A percentile compares a stretch with the other conserved stretches of the same genome.
Evolutionary conservation across 2,329 filamentous ascomycete species (phyloP).

Genomic region (Beauveria medogensis): DNA sequence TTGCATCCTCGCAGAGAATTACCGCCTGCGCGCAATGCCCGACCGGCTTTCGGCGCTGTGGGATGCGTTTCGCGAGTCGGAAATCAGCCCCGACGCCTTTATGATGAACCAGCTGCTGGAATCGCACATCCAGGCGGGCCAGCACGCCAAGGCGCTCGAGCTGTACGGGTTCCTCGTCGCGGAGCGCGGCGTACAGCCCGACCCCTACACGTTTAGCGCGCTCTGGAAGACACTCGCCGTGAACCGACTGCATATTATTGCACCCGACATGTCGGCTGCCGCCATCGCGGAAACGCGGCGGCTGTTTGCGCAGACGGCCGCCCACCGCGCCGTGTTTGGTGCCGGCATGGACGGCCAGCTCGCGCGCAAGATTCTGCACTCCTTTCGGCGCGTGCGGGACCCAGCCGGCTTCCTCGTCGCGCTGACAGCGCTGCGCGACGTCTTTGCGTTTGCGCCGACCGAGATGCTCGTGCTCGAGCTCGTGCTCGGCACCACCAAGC

Average conservation of each 20-base stretch:
- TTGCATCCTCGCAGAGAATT: conserved; percentile 64
- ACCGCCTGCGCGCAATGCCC: conserved; percentile 53
- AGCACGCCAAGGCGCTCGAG: conserved; percentile 43
- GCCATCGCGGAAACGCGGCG: conserved; percentile 30
- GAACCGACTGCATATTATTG: conserved; percentile 37
- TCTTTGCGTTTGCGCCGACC: conserved; percentile 36
- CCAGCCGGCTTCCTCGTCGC: conserved; percentile 37
- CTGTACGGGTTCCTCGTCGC: conserved; percentile 48
- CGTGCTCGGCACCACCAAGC: conserved; percentile 34
- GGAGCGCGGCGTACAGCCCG: conserved; percentile 45
- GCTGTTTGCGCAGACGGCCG: conserved; percentile 42
- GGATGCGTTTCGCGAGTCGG: conserved; percentile 51
- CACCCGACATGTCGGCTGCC: conserved; percentile 19
- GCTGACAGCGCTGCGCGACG: conserved; percentile 32
- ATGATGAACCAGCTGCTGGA: conserved; percentile 75
- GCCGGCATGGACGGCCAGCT: conserved; percentile 38
- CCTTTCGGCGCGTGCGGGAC: conserved; percentile 40
- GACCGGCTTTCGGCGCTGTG: conserved; percentile 52
- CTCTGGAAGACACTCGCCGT: conserved; percentile 54
- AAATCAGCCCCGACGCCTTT: conserved; percentile 61
- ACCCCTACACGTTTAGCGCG: conserved; percentile 60
- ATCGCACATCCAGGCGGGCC: conserved; percentile 53
- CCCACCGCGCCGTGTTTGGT: conserved; percentile 37
- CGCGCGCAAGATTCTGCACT: conserved; percentile 41
- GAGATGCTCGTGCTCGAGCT: conserved; percentile 41